phyloP scores from a whole-genome alignment of 441 rosid genomes.

The Populus hybrid region DNA sequence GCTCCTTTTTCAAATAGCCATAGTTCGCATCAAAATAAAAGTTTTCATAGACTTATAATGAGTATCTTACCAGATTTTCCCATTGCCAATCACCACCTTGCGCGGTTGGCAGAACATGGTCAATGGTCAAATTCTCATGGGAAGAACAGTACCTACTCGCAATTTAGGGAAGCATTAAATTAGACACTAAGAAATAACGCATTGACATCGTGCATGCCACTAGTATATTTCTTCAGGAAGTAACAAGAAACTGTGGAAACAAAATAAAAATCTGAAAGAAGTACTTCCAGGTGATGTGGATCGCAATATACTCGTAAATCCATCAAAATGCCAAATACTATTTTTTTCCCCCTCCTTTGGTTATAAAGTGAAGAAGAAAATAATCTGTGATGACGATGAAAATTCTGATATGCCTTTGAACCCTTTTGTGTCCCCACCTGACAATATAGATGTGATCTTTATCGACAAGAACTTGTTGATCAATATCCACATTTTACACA shows the following conservation, averaged over 20 bases:
- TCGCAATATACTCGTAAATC: not conserved
- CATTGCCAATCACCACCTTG: slow-evolving; percentile 90
- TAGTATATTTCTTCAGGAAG: not conserved
- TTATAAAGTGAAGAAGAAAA: not conserved
- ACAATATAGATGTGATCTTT: not conserved
- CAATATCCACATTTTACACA: not conserved
- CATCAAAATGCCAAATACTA: not conserved
- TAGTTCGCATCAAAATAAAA: not conserved
- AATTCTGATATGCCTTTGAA: no score
- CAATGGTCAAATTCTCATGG: slow-evolving; percentile 75
- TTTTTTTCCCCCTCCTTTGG: not conserved
- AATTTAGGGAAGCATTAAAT: slow-evolving; percentile 3
- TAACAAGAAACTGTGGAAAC: not conserved
- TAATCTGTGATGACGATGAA: not conserved
- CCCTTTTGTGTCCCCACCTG: not conserved
- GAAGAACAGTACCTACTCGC: slow-evolving; percentile 69
- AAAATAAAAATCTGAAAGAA: not conserved
- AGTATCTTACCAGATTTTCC: slow-evolving; percentile 73
- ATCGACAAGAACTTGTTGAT: not conserved
- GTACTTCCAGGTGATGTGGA: not conserved
- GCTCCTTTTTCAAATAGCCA: not conserved
- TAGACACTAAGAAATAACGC: not conserved
- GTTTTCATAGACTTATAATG: not conserved
- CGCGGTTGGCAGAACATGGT: slow-evolving; percentile 70
- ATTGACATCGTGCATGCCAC: not conserved